Evolutionary conservation across 495 filamentous ascomycete species (phyloP).

Genomic region (Lasiosphaeria miniovina): DNA sequence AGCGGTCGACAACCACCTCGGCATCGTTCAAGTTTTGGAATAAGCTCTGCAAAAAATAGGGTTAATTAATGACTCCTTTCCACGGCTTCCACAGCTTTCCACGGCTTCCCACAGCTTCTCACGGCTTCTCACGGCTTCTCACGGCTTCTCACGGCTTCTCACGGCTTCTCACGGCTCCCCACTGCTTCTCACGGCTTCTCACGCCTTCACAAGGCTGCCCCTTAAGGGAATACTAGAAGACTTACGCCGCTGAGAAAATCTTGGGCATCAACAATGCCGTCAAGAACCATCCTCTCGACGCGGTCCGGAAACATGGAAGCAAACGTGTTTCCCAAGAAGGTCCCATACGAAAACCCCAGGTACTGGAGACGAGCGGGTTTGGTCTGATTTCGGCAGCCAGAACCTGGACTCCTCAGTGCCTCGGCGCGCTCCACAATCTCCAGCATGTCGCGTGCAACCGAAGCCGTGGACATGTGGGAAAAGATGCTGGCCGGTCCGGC

Average conservation of each 20-base stretch:
- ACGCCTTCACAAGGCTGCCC: no score
- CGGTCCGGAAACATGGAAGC: conserved; percentile 44
- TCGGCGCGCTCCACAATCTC: conserved; percentile 34
- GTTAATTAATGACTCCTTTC: background rate
- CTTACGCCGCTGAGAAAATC: conserved; percentile 26
- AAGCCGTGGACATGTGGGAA: conserved; percentile 23
- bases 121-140: no score
- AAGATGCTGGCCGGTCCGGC: conserved; percentile 5
- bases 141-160: no score
- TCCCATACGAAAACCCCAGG: conserved; percentile 54
- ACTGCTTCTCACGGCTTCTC: no score
- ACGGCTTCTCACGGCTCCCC: no score
- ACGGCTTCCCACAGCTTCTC: no score
- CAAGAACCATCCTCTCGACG: conserved; percentile 38
- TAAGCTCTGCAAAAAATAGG: background rate
- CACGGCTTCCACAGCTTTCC: no score
- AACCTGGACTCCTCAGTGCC: background rate
- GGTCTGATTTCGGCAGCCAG: background rate
- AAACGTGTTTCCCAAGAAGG: conserved; percentile 53
- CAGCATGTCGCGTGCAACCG: conserved; percentile 41
- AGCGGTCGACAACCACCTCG: conserved; percentile 46
- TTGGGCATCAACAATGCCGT: conserved; percentile 35
- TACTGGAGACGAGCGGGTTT: conserved; percentile 3
- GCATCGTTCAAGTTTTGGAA: conserved; percentile 47
- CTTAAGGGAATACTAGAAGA: conserved; percentile 2